Base-by-base conservation (phyloP, 108 stramenopile species). In the Skeletonema grethae region DNA sequence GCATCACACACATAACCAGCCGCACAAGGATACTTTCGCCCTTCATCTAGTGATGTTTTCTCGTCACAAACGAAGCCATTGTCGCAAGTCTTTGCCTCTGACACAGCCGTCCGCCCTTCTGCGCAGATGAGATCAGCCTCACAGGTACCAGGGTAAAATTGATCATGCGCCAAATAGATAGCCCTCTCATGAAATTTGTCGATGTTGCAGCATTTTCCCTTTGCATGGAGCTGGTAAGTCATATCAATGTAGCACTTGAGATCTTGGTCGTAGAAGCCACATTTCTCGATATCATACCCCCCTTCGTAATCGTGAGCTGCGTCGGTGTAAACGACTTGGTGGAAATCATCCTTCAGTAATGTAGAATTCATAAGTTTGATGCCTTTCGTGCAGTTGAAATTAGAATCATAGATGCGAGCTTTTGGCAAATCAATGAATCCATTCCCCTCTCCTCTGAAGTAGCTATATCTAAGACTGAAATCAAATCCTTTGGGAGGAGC, bases 101-200 rank as follows among this genome's bases (percentile, higher is more conserved):
- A 48, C 28, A 50, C 63, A 36, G 71, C 46, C 2, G 39, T 57
- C 18, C 61, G 28, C 45, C 73, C 77, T 24, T 83, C 74, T 10
- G 63, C 57, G 69, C 95, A 94, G 39, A 96, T 91, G 13, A 81
- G 61, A 70, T 96, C 95, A n/a, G 92, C 93, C 82, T 96, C 95
- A 58, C 95, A 96, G 3, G 92, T 94, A 15, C 95, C 95, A 2
- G 84, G 80, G 73, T 93, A 89, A 78, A 84, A 94, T 39, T 82
- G 67, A 62, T 93, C 92, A 32, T 72, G 56, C n/a, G 85, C 86
- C 18, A 72, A 58, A 32, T 36, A 65, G 43, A 87, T 82, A 9
- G 84, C 72, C 35, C 87, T 48, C 46, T 73, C 78, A 6, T 70
- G 34, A 53, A 56, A 72, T 16, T 43, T 59, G 4, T 60, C 34